Percentiles rank a stretch among this genome's conserved stretches.
Conservation (phyloP, 2,329 filamentous ascomycete species). For the Davidsoniella neocaledoniae region DNA sequence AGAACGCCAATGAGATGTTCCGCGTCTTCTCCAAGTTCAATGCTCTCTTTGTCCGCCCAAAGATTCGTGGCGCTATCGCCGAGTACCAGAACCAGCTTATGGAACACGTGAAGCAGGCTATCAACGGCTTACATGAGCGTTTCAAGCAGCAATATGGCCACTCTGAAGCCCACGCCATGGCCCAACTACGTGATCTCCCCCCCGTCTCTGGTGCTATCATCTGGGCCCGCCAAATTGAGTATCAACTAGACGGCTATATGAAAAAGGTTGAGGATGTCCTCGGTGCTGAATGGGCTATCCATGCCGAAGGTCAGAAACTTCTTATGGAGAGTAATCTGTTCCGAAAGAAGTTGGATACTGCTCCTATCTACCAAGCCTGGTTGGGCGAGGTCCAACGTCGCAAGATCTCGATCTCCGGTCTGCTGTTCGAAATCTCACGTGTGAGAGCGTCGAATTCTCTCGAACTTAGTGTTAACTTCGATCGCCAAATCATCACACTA, state of each 20-base stretch:
- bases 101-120: slow-evolving; percentile 94
- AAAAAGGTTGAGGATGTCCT: slow-evolving; percentile 97
- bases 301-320: slow-evolving; percentile 87
- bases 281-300: slow-evolving; percentile 83
- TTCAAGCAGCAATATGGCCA: slow-evolving; percentile 99
- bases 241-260: slow-evolving; percentile 92
- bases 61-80: slow-evolving; percentile 92
- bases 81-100: slow-evolving; percentile 98
- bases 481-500: slow-evolving; percentile 87
- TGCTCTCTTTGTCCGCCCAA: slow-evolving; percentile 92
- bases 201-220: slow-evolving; percentile 95
- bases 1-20: slow-evolving; percentile 99
- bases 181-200: slow-evolving; percentile 84
- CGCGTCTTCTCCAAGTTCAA: slow-evolving; percentile 99
- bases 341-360: slow-evolving; percentile 87
- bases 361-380: slow-evolving; percentile 91
- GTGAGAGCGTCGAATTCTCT: slow-evolving; percentile 77
- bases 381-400: slow-evolving; percentile 74
- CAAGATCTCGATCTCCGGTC: slow-evolving; percentile 80
- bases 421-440: slow-evolving; percentile 75
- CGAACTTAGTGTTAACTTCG: slow-evolving; percentile 88
- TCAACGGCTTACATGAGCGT: slow-evolving; percentile 79
- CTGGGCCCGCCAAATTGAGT: slow-evolving; percentile 93
- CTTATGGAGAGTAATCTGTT: slow-evolving; percentile 85
- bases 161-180: slow-evolving; percentile 96